phyloP scores from a whole-genome alignment of 345 rosid genomes.

The Gossypium australe region DNA sequence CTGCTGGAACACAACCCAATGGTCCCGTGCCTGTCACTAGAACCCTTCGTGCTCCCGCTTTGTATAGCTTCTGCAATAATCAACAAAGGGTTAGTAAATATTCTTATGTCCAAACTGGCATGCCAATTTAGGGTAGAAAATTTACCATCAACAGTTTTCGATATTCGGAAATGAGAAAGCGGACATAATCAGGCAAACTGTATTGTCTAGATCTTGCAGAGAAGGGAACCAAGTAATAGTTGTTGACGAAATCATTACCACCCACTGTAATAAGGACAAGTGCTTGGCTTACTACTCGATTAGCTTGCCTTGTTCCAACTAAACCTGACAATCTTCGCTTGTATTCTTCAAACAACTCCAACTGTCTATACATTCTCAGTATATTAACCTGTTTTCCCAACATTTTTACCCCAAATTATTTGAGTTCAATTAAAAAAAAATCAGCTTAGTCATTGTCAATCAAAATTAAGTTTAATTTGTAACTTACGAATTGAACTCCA shows the following conservation, averaged over 20 bases:
- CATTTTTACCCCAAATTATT: not conserved
- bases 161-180: slow-evolving; percentile 41
- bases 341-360: slow-evolving; percentile 53
- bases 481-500: slow-evolving; percentile 52
- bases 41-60: slow-evolving; percentile 70
- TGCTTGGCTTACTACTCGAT: slow-evolving; percentile 40
- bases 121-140: not conserved
- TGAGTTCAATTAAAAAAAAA: too few relatives aligned
- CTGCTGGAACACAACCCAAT: slow-evolving; percentile 80
- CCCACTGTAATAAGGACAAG: slow-evolving; percentile 52
- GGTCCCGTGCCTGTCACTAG: slow-evolving; percentile 90
- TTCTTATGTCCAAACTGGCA: not conserved
- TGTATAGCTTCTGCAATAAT: slow-evolving; percentile 16
- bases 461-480: not conserved
- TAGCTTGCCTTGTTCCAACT: slow-evolving; percentile 40
- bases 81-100: not conserved
- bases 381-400: slow-evolving; percentile 44
- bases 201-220: slow-evolving; percentile 49
- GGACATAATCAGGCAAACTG: slow-evolving; percentile 36
- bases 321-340: slow-evolving; percentile 41
- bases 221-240: slow-evolving; percentile 44
- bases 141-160: slow-evolving; percentile 31
- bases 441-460: too few relatives aligned
- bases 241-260: slow-evolving; percentile 66
- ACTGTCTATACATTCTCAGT: slow-evolving; percentile 55